phyloP scores from a whole-genome alignment of 495 filamentous ascomycete species.

The Evernia prunastri region DNA sequence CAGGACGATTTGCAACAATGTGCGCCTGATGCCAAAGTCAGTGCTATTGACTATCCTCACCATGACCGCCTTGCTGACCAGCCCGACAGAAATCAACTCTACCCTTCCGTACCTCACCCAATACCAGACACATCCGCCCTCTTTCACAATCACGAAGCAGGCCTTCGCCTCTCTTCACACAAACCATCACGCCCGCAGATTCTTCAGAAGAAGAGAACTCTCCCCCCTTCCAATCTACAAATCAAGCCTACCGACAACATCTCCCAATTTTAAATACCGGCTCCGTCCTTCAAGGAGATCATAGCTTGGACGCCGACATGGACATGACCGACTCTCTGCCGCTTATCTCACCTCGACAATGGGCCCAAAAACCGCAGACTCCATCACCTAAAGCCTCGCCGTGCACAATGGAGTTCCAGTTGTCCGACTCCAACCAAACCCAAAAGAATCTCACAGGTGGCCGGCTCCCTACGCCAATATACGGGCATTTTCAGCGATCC shows the following conservation, averaged over 20 bases:
- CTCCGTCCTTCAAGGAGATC: constrained; percentile 17
- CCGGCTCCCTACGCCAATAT: constrained; percentile 38
- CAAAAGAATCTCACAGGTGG: constrained; percentile 27
- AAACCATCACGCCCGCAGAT: constrained; percentile 38
- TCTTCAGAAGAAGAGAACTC: constrained; percentile 39
- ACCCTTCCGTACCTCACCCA: constrained; percentile 34
- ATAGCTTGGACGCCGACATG: constrained; percentile 44
- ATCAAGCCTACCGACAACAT: background rate
- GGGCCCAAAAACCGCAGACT: constrained; percentile 24
- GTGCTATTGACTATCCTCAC: background rate
- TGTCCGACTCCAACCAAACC: constrained; percentile 14
- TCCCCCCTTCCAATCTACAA: constrained; percentile 16
- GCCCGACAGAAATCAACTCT: constrained; percentile 31
- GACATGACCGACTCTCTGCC: constrained; percentile 42
- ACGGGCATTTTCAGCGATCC: constrained; percentile 33
- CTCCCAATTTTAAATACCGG: constrained; percentile 1
- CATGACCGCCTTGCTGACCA: background rate
- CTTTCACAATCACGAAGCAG: constrained; percentile 22
- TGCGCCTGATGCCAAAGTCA: constrained; percentile 21
- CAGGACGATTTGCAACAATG: constrained; percentile 21
- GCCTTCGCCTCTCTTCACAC: constrained; percentile 25
- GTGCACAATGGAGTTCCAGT: constrained; percentile 30
- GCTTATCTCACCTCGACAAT: constrained; percentile 33
- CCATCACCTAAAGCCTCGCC: constrained; percentile 28
- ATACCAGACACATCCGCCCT: constrained; percentile 20